These are phyloP conservation scores for Phallus indusiatus DNA, from an alignment of 768 basidiomycete genomes.

Conservation along the genomic window DNA sequence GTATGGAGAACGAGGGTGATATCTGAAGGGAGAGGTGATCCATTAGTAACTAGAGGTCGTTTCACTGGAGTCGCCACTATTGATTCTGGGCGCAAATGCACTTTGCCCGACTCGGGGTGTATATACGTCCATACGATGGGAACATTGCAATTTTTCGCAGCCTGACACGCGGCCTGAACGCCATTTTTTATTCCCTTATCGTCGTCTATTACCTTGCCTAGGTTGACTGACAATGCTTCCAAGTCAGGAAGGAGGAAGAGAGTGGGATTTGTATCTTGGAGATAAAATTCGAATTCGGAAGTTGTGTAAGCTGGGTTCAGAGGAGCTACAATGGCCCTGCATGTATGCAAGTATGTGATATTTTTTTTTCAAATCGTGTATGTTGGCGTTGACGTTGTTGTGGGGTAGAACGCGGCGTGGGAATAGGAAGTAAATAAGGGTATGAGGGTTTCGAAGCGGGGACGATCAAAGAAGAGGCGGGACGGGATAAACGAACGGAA, in stretches of 20 bases:
- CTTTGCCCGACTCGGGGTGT: not conserved
- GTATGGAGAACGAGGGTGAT: conserved; percentile 45
- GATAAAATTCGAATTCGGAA: conserved; percentile 17
- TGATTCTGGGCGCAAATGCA: not conserved
- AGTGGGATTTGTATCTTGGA: conserved; percentile 17
- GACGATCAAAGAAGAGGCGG: not conserved
- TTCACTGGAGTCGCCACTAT: not conserved
- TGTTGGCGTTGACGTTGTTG: too few species aligned
- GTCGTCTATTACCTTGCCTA: not conserved
- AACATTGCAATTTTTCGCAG: conserved; percentile 10
- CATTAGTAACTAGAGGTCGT: not conserved
- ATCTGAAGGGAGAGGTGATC: conserved; percentile 1
- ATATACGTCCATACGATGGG: conserved; percentile 10
- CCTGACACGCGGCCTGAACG: conserved; percentile 10
- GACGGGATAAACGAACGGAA: not conserved
- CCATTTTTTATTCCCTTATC: conserved; percentile 3
- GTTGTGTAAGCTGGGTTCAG: conserved; percentile 16
- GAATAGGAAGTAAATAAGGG: not conserved
- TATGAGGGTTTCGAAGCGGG: not conserved
- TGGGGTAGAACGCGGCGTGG: not conserved
- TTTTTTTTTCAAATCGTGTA: too few species aligned
- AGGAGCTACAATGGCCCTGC: conserved; percentile 17
- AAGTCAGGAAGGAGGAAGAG: conserved; percentile 14
- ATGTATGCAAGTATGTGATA: too few species aligned
- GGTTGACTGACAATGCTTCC: not conserved